Percentiles rank a stretch among this genome's conserved stretches.
phyloP scores from a whole-genome alignment of 768 basidiomycete genomes.

The Leccinum aurantiacum region DNA sequence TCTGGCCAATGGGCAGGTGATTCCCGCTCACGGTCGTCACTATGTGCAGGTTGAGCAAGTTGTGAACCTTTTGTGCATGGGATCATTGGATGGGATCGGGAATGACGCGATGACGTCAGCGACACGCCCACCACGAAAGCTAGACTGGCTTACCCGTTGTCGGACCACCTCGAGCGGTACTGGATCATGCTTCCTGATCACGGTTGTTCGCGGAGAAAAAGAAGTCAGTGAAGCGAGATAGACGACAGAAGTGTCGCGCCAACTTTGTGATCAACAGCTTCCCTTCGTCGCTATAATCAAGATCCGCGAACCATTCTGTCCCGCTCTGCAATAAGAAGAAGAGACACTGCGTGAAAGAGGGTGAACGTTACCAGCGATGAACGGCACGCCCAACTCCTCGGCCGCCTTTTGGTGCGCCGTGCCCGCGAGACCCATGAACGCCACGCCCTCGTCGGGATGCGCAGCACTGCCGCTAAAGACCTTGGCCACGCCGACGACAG shows the following conservation, averaged over 20 bases:
- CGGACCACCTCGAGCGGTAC: slow-evolving; percentile 43
- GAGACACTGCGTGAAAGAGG: not conserved
- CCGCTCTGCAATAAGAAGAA: not conserved
- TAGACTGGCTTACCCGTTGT: slow-evolving; percentile 38
- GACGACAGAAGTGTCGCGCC: too few relatives aligned
- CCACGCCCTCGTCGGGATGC: slow-evolving; percentile 33
- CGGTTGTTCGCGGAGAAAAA: not conserved
- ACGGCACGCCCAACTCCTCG: slow-evolving; percentile 52
- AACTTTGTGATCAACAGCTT: slow-evolving; percentile 62
- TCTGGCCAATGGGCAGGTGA: slow-evolving; percentile 42
- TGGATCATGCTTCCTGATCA: slow-evolving; percentile 49
- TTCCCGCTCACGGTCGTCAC: slow-evolving; percentile 49
- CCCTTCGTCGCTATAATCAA: slow-evolving; percentile 58
- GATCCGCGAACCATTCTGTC: slow-evolving; percentile 66
- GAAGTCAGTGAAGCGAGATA: not conserved
- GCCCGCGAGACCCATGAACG: slow-evolving; percentile 64
- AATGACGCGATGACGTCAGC: not conserved
- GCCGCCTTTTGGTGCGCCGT: slow-evolving; percentile 61
- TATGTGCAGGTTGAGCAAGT: slow-evolving; percentile 41
- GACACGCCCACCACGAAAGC: not conserved
- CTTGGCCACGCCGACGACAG: slow-evolving; percentile 52
- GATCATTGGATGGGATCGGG: not conserved
- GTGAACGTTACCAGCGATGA: slow-evolving; percentile 52
- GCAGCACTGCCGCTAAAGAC: slow-evolving; percentile 40
- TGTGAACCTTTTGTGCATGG: slow-evolving; percentile 39